These are phyloP conservation scores for Marasmius sp. DNA, from an alignment of 1,284 basidiomycete species.

Conservation along the genomic window DNA sequence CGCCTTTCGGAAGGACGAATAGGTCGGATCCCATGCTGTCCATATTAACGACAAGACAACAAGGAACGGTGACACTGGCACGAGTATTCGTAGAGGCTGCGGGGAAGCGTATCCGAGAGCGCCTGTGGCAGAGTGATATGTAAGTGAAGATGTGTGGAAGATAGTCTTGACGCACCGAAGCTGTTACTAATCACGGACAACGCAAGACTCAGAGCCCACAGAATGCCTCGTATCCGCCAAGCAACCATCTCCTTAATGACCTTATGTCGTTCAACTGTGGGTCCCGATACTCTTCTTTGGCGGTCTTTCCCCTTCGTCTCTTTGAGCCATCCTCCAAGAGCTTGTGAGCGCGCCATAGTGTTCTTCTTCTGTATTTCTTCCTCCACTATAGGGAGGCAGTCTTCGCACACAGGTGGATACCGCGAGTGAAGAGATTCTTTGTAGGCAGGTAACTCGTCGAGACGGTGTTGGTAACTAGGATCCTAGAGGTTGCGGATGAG, in stretches of 20 bases:
- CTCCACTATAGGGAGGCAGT: constrained; percentile 77
- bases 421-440: constrained; percentile 71
- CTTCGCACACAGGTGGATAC: constrained; percentile 82
- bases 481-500: constrained; percentile 43
- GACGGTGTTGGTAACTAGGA: constrained; percentile 63
- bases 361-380: constrained; percentile 77
- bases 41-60: constrained; percentile 60
- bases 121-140: constrained; percentile 22
- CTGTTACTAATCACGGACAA: constrained; percentile 43
- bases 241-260: constrained; percentile 44
- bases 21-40: constrained; percentile 79
- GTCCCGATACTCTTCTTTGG: constrained; percentile 43
- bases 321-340: constrained; percentile 68
- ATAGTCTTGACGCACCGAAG: constrained; percentile 38
- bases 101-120: constrained; percentile 30
- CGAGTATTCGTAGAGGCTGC: constrained; percentile 21
- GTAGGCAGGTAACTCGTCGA: constrained; percentile 69
- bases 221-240: constrained; percentile 63
- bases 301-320: constrained; percentile 60
- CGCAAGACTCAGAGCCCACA: constrained; percentile 54
- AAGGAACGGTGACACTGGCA: constrained; percentile 47
- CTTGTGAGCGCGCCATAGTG: constrained; percentile 78
- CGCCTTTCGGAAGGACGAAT: constrained; percentile 54
- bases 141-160: background rate
- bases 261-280: constrained; percentile 38